phyloP scores from a whole-genome alignment of 345 rosid species.

The Acer campestre region DNA sequence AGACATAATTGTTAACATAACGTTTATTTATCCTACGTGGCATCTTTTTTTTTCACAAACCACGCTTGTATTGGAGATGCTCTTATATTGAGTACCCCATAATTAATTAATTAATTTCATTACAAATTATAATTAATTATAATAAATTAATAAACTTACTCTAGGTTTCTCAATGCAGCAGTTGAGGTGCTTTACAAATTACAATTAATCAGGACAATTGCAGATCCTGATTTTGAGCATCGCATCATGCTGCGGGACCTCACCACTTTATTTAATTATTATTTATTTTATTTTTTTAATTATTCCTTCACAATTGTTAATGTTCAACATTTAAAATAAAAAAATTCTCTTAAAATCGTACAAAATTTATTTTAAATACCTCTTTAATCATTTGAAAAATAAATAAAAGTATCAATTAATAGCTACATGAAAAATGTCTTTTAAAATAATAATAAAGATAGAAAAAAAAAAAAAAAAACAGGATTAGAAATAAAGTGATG shows the following conservation, averaged over 20 bases:
- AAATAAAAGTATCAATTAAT: background rate
- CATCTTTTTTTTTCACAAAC: no score
- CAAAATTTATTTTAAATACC: no score
- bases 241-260: conserved; percentile 13
- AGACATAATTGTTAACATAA: no score
- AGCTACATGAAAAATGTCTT: background rate
- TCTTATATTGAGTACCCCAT: no score
- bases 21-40: no score
- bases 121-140: conserved; percentile 4
- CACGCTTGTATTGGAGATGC: no score
- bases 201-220: conserved; percentile 17
- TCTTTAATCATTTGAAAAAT: no score
- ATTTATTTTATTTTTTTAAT: background rate
- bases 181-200: conserved; percentile 24
- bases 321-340: no score
- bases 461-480: background rate
- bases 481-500: background rate
- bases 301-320: background rate
- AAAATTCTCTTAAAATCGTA: no score
- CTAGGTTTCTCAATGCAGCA: conserved; percentile 9
- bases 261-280: background rate
- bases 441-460: no score
- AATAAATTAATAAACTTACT: background rate
- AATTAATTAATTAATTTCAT: conserved; percentile 17
- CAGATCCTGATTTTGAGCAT: conserved; percentile 40